Conservation (phyloP, 23 red algal genomes). For the Gracilaria domingensis region DNA sequence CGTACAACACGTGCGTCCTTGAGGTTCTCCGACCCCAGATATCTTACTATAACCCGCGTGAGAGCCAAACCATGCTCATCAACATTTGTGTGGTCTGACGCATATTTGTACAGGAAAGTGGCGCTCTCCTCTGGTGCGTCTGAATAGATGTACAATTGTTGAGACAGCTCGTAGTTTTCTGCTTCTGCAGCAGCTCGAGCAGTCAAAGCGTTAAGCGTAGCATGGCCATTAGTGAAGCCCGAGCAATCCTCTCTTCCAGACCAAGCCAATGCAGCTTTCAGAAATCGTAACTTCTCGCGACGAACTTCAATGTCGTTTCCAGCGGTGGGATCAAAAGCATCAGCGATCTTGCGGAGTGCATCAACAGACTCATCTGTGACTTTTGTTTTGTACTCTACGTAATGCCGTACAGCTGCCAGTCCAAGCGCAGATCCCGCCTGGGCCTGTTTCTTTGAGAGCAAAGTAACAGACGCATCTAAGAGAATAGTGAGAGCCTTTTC, state of each 20-base stretch:
- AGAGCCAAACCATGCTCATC: constrained; percentile 47
- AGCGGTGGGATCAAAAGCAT: constrained; percentile 21
- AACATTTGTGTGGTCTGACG: not conserved
- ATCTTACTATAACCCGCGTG: constrained; percentile 40
- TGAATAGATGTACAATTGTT: constrained; percentile 47
- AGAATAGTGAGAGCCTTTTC: constrained; percentile 12
- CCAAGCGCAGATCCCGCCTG: constrained; percentile 58
- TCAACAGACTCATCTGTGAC: constrained; percentile 32
- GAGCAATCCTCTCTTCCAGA: constrained; percentile 38
- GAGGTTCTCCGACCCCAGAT: constrained; percentile 49
- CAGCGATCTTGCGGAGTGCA: constrained; percentile 28
- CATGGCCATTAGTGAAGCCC: constrained; percentile 41
- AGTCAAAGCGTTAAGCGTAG: constrained; percentile 41
- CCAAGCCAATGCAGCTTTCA: constrained; percentile 37
- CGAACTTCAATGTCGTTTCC: constrained; percentile 7
- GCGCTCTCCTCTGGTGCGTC: constrained; percentile 43
- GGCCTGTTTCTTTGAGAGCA: constrained; percentile 34
- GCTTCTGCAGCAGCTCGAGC: constrained; percentile 31
- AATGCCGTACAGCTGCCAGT: constrained; percentile 37
- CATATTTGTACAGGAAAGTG: constrained; percentile 28
- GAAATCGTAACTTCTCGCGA: constrained; percentile 48
- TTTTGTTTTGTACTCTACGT: constrained; percentile 47
- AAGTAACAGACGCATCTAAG: constrained; percentile 7
- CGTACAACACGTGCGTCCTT: constrained; percentile 42
- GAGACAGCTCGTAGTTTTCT: constrained; percentile 38